Evolutionary conservation across 371 early-diverging fungal genomes (phyloP), one percentile per base, ranked within the genome.

Genomic region (Sporodiniella umbellata): DNA sequence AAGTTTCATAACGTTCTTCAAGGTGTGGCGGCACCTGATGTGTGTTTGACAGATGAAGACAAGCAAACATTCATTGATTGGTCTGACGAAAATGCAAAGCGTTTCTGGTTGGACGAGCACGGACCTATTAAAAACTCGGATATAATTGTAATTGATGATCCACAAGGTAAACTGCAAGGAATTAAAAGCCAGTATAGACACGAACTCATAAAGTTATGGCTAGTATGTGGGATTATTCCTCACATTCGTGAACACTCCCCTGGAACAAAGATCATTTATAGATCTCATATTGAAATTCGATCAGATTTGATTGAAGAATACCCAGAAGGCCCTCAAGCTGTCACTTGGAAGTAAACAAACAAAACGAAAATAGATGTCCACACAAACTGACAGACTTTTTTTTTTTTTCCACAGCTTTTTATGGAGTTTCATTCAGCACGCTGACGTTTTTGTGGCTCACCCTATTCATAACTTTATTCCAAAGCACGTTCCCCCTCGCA

Each of bases 1-100:
- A 90, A 92, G 59, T 86, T 92, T 65, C 94, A 94, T 66, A 94
- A 94, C 66, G 84, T 92, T 6, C 78, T 93, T 38, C 94, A 94
- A 76, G 90, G 90, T 45, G 92, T 92, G n/a, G 86, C 90, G 11
- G 58, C 68, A 25, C 70, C 74, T 25, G 73, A 79, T 46, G 71
- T 74, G 22, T 54, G 74, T 11, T 65, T 93, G 35, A 81, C 71
- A 3, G 78, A 85, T 28, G 78, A 83, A 11, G 93, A 94, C 45
- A 89, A 86, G 58, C 61, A 75, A 21, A 54, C 72, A 8, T 90
- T 85, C 62, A 75, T 82, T 40, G 78, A 77, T 23, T 94, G 94
- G 94, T 78, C 85, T 39, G 64, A 79, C 48, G 77, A 80, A 31
- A 94, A 94, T 66, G 88, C 76, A 23, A 79, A 84, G 23, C 67